Evolutionary conservation across 2,329 filamentous ascomycete species (phyloP).

Genomic region (Ploettnerulaceae sp.): DNA sequence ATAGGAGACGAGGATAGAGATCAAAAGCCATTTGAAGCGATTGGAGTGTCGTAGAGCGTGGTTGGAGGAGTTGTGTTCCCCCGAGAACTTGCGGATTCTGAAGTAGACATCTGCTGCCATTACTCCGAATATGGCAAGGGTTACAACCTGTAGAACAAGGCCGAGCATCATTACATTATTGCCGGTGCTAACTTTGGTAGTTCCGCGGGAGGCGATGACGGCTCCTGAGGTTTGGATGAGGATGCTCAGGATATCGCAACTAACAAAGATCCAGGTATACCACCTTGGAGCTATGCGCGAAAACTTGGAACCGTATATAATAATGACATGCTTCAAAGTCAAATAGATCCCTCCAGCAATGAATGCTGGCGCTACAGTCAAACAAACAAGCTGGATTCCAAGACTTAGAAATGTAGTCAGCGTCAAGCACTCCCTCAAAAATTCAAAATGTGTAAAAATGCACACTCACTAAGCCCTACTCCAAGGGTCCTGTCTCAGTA

Average conservation of each 20-base stretch:
- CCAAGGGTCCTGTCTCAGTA: conserved; percentile 48
- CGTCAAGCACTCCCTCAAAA: no score
- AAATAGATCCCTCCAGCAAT: conserved; percentile 58
- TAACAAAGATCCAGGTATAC: conserved; percentile 56
- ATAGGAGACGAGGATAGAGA: conserved; percentile 12
- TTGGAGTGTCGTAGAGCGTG: conserved; percentile 8
- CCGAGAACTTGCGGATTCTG: conserved; percentile 10
- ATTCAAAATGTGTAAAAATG: no score
- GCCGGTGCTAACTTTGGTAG: conserved; percentile 35
- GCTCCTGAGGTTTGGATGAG: conserved; percentile 42
- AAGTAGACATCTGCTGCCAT: conserved; percentile 18
- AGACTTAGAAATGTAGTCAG: conserved; percentile 8
- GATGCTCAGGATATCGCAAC: conserved; percentile 52
- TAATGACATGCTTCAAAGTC: conserved; percentile 52
- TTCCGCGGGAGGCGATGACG: conserved; percentile 46
- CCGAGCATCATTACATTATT: conserved; percentile 37
- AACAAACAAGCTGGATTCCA: conserved; percentile 44
- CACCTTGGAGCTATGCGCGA: conserved; percentile 46
- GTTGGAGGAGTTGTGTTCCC: conserved; percentile 10
- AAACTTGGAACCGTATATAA: conserved; percentile 44
- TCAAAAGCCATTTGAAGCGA: conserved; percentile 12
- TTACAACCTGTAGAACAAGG: conserved; percentile 35
- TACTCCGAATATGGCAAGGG: conserved; percentile 33
- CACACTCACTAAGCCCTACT: conserved; percentile 47
- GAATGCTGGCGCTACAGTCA: conserved; percentile 39